Conservation (phyloP, 73 alveolate genomes). For the Tetrahymena elliotti region DNA sequence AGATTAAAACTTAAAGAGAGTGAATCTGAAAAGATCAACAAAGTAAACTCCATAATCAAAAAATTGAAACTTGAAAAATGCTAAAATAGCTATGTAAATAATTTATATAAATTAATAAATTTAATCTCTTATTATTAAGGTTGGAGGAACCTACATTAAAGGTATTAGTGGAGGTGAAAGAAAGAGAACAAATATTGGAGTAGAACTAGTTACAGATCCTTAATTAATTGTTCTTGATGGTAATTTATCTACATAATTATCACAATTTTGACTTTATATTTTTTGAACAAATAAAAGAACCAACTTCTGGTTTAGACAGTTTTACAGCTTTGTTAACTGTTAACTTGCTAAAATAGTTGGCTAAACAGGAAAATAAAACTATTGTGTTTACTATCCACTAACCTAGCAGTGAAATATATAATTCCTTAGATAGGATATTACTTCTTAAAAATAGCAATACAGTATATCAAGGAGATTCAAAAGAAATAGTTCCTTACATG, state of each 20-base stretch:
- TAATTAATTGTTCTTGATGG: not conserved
- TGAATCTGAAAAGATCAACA: not conserved
- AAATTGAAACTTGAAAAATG: not conserved
- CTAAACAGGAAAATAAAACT: not conserved
- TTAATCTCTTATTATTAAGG: not conserved
- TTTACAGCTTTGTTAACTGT: not conserved
- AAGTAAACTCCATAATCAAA: not conserved
- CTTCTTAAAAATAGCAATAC: not conserved
- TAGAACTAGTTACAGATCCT: not conserved
- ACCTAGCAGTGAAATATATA: not conserved
- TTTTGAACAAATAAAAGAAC: not conserved
- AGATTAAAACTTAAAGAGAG: not conserved
- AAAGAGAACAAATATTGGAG: not conserved
- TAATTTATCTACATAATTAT: not conserved
- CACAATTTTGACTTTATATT: not conserved
- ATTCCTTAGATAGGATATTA: not conserved
- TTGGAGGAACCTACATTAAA: not conserved
- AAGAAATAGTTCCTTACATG: not conserved
- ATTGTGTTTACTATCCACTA: not conserved
- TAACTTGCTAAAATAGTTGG: not conserved
- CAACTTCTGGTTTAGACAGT: not conserved
- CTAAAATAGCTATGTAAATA: not conserved
- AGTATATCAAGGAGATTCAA: not conserved
- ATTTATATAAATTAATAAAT: not conserved
- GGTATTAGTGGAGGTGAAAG: not conserved